Base-by-base conservation (phyloP, 305 asterid species). In the Euphrasia arctica region DNA sequence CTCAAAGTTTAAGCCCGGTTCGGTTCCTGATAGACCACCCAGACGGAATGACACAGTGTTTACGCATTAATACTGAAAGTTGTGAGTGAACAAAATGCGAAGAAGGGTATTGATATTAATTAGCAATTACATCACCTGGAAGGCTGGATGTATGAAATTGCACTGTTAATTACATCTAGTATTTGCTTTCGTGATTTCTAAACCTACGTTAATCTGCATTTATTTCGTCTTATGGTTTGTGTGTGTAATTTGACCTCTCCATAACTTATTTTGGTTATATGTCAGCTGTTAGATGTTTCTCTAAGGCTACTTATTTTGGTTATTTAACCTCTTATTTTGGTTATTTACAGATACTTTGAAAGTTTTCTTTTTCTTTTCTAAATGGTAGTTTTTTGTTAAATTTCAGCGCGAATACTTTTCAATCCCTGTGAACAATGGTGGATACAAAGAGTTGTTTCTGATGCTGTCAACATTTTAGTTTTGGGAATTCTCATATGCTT, bases 1-100 rank as follows among this genome's bases (percentile, higher is more conserved):
- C 29, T 84, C 96, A 2, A 86, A 88, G 82, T 84, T 86, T 75
- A 89, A 89, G 79, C 95, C 96, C 0, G 95, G 96, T 4, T 54
- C 75, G 8, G 59, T 86, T 71, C 92, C 89, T 0, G 95, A 86
- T 73, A 87, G 90, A 65, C 96, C 95, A 2, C 81, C 95, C 31
- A 74, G 92, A 66, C 73, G 92, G 64, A 84, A 84, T 39, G 96
- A 89, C 76, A 89, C 88, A 0, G 85, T 84, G 25, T 89, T 72
- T 80, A 63, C 88, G 64, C 90, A 83, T 69, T 89, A 82, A 69
- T 56, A 6, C 49, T 29, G 62, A 15, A 76, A 62, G 67, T 36
- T 58, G 52, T 57, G 9, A 48, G 66, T 42, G 41, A 41, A 7
- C 10, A 39, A 7, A 39, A 39, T 7, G 11, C 43, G 43, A 39